phyloP scores from a whole-genome alignment of 78 protist species.

The Dictyostelium brefeldianum region DNA sequence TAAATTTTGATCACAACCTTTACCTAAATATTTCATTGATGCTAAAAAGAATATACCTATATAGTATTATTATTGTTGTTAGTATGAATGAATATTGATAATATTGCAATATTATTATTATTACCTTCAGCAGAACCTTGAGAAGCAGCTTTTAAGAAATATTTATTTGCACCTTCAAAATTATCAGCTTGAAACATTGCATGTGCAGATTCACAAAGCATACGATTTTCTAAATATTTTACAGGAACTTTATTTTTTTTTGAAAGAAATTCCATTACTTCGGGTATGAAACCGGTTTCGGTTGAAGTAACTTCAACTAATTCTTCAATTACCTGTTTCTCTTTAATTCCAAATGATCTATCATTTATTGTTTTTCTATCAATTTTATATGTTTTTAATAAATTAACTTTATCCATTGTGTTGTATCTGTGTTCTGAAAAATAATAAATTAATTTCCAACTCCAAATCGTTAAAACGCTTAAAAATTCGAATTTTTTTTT shows the following conservation, averaged over 20 bases:
- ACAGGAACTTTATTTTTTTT: background rate
- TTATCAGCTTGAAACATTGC: background rate
- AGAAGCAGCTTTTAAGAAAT: constrained; percentile 12
- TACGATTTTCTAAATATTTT: constrained; percentile 5
- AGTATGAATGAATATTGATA: too few species aligned
- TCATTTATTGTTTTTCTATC: constrained; percentile 12
- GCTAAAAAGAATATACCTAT: constrained; percentile 19
- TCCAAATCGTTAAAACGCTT: too few species aligned
- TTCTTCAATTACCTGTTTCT: background rate
- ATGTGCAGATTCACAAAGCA: constrained; percentile 16
- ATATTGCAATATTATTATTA: background rate
- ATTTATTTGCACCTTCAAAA: background rate
- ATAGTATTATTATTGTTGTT: background rate
- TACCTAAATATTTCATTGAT: constrained; percentile 29
- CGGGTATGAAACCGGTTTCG: background rate
- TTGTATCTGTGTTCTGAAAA: too few species aligned
- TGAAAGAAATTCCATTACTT: background rate
- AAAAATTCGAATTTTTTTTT: too few species aligned
- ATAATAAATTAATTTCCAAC: too few species aligned
- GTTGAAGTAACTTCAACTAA: background rate
- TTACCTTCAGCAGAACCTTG: constrained; percentile 21
- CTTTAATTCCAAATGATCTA: background rate
- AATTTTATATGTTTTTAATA: background rate
- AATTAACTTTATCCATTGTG: background rate
- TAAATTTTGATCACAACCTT: constrained; percentile 3